Evolutionary conservation across 371 early-diverging fungal genomes (phyloP), one percentile per base, ranked within the genome.

Genomic region (Mortierella sp.): DNA sequence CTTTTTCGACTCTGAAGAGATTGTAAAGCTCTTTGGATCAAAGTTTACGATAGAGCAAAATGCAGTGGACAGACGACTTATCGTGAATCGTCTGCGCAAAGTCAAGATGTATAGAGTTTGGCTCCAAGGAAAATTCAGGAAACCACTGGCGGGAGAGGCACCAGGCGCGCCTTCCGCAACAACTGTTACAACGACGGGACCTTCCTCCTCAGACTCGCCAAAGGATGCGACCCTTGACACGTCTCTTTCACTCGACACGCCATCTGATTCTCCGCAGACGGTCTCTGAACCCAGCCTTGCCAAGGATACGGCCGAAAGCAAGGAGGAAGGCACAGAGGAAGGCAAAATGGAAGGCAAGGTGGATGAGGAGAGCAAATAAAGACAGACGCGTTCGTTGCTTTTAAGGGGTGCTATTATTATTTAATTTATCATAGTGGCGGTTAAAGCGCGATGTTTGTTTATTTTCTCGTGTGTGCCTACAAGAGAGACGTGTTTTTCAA

Each of bases 91-190:
- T 32, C 83, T 90, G 69, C 82, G 90, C 14, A 91, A 96, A 79
- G 81, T 99, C 32, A 97, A 98, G 80, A 99, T 99, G 99, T 95
- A 97, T 75, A 87, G 99, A 5, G 90, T 93, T 4, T 99, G 99
- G 99, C 78, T 99, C 23, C 99, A 99, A 78, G 94, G 93, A 61
- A 97, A 97, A 82, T 95, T 98, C 79, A 82, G 90, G 58, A 97
- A 96, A 79, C 83, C 88, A 19, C 24, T 70, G 28, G 53, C 57
- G 6, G 78, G 78, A 0, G 30, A 58, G 11, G 30, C 28, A 0
- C 78, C 78, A 8, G 70, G 62, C 6, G 51, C 62, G 14, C 78
- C 78, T 0, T 64, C 78, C 4, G 78, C 60, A 14, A 76, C 78
- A 4, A 65, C 66, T 6, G 61, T 76, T 0, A 50, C 44, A 5